Evolutionary conservation across 2,329 filamentous ascomycete species (phyloP).

Genomic region (Berkeleyomyces rouxiae): DNA sequence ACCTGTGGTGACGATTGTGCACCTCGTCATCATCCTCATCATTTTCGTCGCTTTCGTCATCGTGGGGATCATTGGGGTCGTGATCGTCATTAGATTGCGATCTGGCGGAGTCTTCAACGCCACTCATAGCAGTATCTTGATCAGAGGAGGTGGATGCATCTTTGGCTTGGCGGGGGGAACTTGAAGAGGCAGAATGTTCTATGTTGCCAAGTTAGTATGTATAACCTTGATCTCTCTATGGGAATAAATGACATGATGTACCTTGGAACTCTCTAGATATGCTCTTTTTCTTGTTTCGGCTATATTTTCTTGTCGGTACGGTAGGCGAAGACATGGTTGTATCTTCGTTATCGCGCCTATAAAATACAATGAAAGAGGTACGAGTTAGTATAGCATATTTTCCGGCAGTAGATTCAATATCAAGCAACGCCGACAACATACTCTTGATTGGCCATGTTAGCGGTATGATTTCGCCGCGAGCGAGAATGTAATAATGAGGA

Average conservation of each 20-base stretch:
- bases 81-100: conserved; percentile 26
- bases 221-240: not conserved
- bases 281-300: conserved; percentile 16
- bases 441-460: conserved; percentile 59
- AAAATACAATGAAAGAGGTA: conserved; percentile 14
- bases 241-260: not conserved
- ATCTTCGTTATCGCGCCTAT: conserved; percentile 7
- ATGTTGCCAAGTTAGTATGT: not conserved
- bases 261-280: conserved; percentile 2
- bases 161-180: conserved; percentile 34
- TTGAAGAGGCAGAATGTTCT: conserved; percentile 17
- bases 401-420: not conserved
- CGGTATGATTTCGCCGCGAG: conserved; percentile 29
- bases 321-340: conserved; percentile 20
- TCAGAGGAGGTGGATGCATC: conserved; percentile 35
- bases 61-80: conserved; percentile 17
- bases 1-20: conserved; percentile 20
- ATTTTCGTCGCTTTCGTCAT: conserved; percentile 4
- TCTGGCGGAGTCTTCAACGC: conserved; percentile 40
- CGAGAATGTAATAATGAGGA: conserved; percentile 3
- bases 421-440: conserved; percentile 25
- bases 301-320: conserved; percentile 1
- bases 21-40: conserved; percentile 13
- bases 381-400: not conserved
- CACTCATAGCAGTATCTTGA: conserved; percentile 55